These are phyloP conservation scores for Apiotrichum sp. DNA, from an alignment of 1,284 basidiomycete species.

Conservation along the genomic window DNA sequence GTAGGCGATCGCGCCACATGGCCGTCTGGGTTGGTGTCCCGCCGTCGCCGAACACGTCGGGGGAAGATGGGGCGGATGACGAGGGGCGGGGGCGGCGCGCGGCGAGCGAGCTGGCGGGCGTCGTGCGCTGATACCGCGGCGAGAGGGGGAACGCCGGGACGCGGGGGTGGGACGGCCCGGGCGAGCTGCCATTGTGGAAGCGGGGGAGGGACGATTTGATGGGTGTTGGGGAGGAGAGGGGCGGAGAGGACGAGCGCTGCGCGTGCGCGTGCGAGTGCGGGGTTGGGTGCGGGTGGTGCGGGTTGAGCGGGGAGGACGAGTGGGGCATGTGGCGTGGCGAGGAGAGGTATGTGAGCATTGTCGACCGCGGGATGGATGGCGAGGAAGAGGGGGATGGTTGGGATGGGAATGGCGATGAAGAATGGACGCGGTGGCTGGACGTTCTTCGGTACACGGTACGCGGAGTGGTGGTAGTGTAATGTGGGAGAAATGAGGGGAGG, in stretches of 20 bases:
- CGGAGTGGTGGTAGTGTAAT: too few species aligned
- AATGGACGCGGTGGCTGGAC: neutral
- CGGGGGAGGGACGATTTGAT: constrained; percentile 2
- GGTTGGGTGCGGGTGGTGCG: constrained; percentile 18
- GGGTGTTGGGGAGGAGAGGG: constrained; percentile 21
- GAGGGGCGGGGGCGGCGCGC: constrained; percentile 1
- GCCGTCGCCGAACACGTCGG: constrained; percentile 30
- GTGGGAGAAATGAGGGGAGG: too few species aligned
- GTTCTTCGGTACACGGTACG: too few species aligned
- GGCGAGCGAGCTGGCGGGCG: constrained; percentile 1
- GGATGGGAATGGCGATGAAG: neutral
- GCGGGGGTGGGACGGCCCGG: constrained; percentile 6
- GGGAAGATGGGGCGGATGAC: neutral
- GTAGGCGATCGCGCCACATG: constrained; percentile 36
- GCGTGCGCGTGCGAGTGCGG: constrained; percentile 3
- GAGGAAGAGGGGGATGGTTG: neutral
- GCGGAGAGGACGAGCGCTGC: constrained; percentile 19
- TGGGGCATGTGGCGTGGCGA: constrained; percentile 9
- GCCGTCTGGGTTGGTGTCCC: constrained; percentile 35
- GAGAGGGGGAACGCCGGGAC: constrained; percentile 7
- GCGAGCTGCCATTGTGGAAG: constrained; percentile 7
- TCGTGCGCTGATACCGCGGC: constrained; percentile 15
- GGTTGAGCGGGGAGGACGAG: constrained; percentile 38
- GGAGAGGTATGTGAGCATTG: constrained; percentile 10
- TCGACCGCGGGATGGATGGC: neutral